These are phyloP conservation scores for Trifolium fragiferum DNA, from an alignment of 306 rosid genomes.

Conservation along the genomic window DNA sequence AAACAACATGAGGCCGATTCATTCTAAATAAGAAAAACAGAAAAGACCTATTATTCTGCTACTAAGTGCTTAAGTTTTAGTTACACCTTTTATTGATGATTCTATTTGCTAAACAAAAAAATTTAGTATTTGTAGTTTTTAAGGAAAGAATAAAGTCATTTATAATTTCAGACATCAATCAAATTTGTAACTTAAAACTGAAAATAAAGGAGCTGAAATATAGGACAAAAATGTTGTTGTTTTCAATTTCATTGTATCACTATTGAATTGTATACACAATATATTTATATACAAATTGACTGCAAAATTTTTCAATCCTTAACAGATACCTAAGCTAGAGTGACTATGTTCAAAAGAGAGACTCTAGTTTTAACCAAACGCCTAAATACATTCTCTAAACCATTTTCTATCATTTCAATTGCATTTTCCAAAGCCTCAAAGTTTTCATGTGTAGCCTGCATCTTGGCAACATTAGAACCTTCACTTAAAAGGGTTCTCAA, in stretches of 20 bases:
- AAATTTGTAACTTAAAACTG: no score
- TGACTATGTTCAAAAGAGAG: not conserved
- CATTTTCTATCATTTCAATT: conserved; percentile 3
- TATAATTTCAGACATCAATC: no score
- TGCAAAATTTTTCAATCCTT: not conserved
- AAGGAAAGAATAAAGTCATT: not conserved
- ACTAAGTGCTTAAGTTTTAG: no score
- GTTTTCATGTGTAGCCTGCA: not conserved
- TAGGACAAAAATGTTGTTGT: not conserved
- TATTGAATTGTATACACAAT: not conserved
- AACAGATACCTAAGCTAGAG: not conserved
- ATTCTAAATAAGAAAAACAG: no score
- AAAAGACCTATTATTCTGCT: no score
- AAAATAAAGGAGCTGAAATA: not conserved
- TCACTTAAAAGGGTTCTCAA: not conserved
- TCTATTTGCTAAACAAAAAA: no score
- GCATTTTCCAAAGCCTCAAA: not conserved
- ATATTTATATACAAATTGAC: not conserved
- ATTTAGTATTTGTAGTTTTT: not conserved
- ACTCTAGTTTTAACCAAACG: not conserved
- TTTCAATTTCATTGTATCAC: not conserved
- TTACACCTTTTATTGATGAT: no score
- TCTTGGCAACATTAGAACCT: not conserved
- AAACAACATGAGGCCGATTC: no score
- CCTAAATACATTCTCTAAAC: not conserved